phyloP scores from a whole-genome alignment of 2,329 filamentous ascomycete species.

The Fulvia fulva region DNA sequence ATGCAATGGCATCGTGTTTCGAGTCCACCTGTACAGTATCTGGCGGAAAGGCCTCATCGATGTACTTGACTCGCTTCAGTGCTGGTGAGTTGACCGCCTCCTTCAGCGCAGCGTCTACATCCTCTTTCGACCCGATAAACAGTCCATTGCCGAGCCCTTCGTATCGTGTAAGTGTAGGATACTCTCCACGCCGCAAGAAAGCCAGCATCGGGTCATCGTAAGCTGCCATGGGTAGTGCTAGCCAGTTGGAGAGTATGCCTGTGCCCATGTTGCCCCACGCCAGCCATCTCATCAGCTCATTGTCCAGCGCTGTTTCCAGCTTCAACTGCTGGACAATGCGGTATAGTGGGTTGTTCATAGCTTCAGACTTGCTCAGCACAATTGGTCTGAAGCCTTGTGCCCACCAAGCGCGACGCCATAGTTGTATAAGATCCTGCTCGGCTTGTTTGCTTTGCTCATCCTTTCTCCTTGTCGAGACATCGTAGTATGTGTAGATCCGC shows the following conservation, averaged over 20 bases:
- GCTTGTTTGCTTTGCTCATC: slow-evolving; percentile 63
- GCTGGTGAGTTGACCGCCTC: slow-evolving; percentile 42
- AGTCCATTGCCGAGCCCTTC: slow-evolving; percentile 67
- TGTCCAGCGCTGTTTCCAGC: slow-evolving; percentile 60
- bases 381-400: slow-evolving; percentile 85
- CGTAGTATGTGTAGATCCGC: slow-evolving; percentile 88
- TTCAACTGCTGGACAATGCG: slow-evolving; percentile 61
- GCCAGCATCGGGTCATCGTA: slow-evolving; percentile 68
- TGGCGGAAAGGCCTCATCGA: slow-evolving; percentile 59
- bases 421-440: slow-evolving; percentile 73
- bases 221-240: slow-evolving; percentile 78
- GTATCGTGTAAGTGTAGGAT: slow-evolving; percentile 69
- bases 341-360: slow-evolving; percentile 77
- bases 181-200: slow-evolving; percentile 72
- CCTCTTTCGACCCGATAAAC: slow-evolving; percentile 63
- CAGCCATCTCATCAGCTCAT: slow-evolving; percentile 77
- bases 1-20: slow-evolving; percentile 65
- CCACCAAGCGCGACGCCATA: slow-evolving; percentile 94
- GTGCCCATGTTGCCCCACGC: slow-evolving; percentile 90
- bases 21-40: slow-evolving; percentile 63
- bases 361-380: slow-evolving; percentile 74
- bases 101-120: slow-evolving; percentile 42
- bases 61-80: slow-evolving; percentile 58
- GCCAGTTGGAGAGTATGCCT: slow-evolving; percentile 73
- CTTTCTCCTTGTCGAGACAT: slow-evolving; percentile 58